A percentile compares a stretch with the other conserved stretches of the same genome.
Conservation (phyloP, 345 rosid species). For the sweet orange (Citrus sinensis) region DVS_A1.0 CM039168.1:27623501-27624000, state of each 20-base stretch:
- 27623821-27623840: slow-evolving; percentile 83
- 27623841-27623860: slow-evolving; percentile 74
- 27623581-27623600: slow-evolving; percentile 66
- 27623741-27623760: slow-evolving; percentile 52
- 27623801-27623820: slow-evolving; percentile 68
- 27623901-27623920: slow-evolving; percentile 66
- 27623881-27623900: slow-evolving; percentile 66
- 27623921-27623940: slow-evolving; percentile 76
- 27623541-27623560: slow-evolving; percentile 82
- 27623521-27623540: slow-evolving; percentile 81
- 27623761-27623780: slow-evolving; percentile 76
- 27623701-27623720: slow-evolving; percentile 84
- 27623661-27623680: slow-evolving; percentile 73
- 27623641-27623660: slow-evolving; percentile 56
- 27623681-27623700: slow-evolving; percentile 58
- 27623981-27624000: slow-evolving; percentile 47
- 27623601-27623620: slow-evolving; percentile 64
- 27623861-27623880: slow-evolving; percentile 83
- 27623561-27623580: slow-evolving; percentile 67
- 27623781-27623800: slow-evolving; percentile 63
- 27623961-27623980: slow-evolving; percentile 54
- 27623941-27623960: slow-evolving; percentile 66
- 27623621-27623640: slow-evolving; percentile 67
- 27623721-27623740: slow-evolving; percentile 65
- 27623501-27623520: slow-evolving; percentile 57